Evolutionary conservation across 306 rosid genomes (phyloP).

Genomic region (Sphenostylis stenocarpa): DNA sequence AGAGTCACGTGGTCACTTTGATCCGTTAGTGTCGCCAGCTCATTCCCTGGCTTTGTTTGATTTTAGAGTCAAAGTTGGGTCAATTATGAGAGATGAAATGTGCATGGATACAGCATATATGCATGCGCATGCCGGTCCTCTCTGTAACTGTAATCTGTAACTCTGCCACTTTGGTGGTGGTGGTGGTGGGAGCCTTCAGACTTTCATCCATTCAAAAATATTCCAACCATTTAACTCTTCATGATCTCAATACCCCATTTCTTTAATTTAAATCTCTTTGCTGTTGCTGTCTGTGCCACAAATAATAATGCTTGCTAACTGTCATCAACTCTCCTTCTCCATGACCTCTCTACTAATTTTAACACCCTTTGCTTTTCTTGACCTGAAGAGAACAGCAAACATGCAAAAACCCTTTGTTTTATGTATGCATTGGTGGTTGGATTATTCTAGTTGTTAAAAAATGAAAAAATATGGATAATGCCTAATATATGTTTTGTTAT

Average conservation of each 20-base stretch:
- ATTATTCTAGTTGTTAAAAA: neutral
- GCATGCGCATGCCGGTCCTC: slow-evolving; percentile 29
- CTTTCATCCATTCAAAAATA: neutral
- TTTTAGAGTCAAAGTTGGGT: slow-evolving; percentile 64
- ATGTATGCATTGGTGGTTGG: slow-evolving; percentile 2
- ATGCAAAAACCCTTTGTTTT: neutral
- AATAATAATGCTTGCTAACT: neutral
- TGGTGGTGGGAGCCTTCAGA: slow-evolving; percentile 25
- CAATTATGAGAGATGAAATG: slow-evolving; percentile 40
- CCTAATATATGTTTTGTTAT: slow-evolving; percentile 24
- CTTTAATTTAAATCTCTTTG: slow-evolving; percentile 15
- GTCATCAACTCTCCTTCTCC: slow-evolving; percentile 6
- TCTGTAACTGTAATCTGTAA: slow-evolving; percentile 37
- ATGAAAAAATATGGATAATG: neutral
- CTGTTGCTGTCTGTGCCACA: slow-evolving; percentile 37
- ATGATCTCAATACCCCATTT: neutral
- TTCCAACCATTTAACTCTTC: slow-evolving; percentile 19
- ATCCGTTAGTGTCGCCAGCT: slow-evolving; percentile 73
- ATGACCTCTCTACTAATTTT: neutral
- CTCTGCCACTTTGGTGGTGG: slow-evolving; percentile 34
- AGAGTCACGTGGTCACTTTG: slow-evolving; percentile 61
- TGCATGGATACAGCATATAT: slow-evolving; percentile 33
- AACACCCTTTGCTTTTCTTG: neutral
- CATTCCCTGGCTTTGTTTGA: slow-evolving; percentile 42
- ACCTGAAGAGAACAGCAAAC: neutral